Conservation (phyloP, 2,329 filamentous ascomycete genomes). For the Cercospora citrullina region DNA sequence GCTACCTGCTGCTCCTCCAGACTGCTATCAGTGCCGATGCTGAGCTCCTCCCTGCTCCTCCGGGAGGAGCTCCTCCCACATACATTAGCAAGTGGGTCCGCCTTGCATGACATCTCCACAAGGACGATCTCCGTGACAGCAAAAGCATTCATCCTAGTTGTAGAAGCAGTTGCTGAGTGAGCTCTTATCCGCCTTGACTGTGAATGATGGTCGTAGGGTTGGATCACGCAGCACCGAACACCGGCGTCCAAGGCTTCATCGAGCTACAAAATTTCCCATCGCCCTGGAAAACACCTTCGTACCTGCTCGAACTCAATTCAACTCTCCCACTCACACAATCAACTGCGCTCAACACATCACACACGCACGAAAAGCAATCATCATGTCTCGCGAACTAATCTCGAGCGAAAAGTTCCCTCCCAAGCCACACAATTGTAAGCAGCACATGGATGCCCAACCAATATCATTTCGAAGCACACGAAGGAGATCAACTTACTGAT, state of each 20-base stretch:
- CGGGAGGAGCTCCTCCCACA: background rate
- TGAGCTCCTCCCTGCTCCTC: background rate
- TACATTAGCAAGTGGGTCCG: background rate
- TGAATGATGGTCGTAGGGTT: background rate
- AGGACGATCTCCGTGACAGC: background rate
- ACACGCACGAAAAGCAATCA: background rate
- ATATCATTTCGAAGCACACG: slow-evolving; percentile 11
- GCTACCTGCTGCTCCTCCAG: background rate
- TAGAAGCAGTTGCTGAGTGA: background rate
- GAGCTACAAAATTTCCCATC: background rate
- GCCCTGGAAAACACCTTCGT: background rate
- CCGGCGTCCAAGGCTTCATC: background rate
- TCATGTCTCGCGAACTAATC: slow-evolving; percentile 51
- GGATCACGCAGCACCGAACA: background rate
- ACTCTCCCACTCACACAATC: background rate
- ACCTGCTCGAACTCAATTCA: background rate
- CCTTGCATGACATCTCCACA: background rate
- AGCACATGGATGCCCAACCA: too few species aligned
- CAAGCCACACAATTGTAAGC: slow-evolving; percentile 50
- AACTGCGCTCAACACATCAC: background rate
- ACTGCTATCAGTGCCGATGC: background rate
- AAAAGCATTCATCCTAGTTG: background rate
- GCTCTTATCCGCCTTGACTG: background rate
- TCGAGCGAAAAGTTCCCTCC: slow-evolving; percentile 51
- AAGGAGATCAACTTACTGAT: background rate